Evolutionary conservation across 2,329 filamentous ascomycete genomes (phyloP).

Genomic region (Trichoderma pleuroti): DNA sequence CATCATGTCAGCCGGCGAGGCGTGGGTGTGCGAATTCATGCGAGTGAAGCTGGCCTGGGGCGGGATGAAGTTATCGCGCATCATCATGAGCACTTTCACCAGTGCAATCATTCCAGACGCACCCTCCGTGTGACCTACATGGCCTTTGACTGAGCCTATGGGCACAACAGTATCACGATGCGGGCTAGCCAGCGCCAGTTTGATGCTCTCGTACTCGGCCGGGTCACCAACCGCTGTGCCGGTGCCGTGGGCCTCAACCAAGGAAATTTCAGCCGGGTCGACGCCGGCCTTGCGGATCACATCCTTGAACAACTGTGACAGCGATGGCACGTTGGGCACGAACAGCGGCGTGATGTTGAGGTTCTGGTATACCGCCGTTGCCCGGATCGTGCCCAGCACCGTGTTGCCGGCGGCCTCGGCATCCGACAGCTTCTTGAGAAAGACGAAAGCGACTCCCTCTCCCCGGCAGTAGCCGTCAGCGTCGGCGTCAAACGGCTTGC

Average conservation of each 20-base stretch:
- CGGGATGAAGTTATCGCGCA: background rate
- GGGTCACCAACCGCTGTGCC: background rate
- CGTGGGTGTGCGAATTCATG: background rate
- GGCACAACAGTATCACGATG: background rate
- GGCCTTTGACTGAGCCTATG: background rate
- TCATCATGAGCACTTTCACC: background rate
- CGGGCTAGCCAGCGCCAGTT: background rate
- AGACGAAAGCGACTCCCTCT: background rate
- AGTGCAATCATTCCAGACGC: background rate
- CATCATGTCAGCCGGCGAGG: background rate
- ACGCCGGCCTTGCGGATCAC: background rate
- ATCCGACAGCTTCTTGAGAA: background rate
- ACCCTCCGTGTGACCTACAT: background rate
- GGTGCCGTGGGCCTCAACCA: background rate
- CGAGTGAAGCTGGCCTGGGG: background rate
- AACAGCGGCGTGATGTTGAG: background rate
- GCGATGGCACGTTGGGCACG: background rate
- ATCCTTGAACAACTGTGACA: background rate
- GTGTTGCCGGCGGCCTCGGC: background rate
- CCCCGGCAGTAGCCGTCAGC: background rate
- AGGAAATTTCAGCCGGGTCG: background rate
- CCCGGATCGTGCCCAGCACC: background rate
- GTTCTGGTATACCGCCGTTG: background rate
- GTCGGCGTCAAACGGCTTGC: background rate
- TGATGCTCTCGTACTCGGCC: background rate